These are phyloP conservation scores for Berberis vulgaris DNA, from an alignment of 164 flowering plant species.

Conservation along the genomic window DNA sequence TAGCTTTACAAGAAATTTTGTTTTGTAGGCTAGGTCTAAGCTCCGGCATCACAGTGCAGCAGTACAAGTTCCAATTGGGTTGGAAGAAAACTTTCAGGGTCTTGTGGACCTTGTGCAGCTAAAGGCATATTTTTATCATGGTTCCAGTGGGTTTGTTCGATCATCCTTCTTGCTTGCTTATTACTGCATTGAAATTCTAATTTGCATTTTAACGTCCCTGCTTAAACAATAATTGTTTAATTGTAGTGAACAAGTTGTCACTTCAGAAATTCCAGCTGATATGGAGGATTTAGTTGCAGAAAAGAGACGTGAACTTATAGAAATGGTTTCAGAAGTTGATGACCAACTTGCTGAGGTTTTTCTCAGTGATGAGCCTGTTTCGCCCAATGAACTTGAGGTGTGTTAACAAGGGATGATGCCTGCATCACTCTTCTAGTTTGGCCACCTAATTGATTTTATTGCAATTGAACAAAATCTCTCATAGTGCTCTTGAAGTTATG, in stretches of 20 bases:
- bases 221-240: no score
- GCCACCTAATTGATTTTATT: background rate
- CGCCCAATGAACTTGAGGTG: slow-evolving; percentile 81
- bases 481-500: no score
- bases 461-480: no score
- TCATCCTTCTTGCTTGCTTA: background rate
- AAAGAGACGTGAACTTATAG: slow-evolving; percentile 88
- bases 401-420: slow-evolving; percentile 2
- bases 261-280: slow-evolving; percentile 64
- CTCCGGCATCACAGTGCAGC: slow-evolving; percentile 98
- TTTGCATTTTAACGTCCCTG: no score
- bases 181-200: background rate
- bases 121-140: slow-evolving; percentile 80
- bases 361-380: slow-evolving; percentile 84
- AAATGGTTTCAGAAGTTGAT: slow-evolving; percentile 92
- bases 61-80: slow-evolving; percentile 96
- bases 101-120: slow-evolving; percentile 87
- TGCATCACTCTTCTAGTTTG: background rate
- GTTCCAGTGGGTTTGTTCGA: slow-evolving; percentile 79
- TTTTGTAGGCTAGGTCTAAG: slow-evolving; percentile 74
- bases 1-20: background rate
- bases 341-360: slow-evolving; percentile 88
- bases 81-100: slow-evolving; percentile 92
- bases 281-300: slow-evolving; percentile 65
- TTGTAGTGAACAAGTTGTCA: slow-evolving; percentile 68